Percentiles rank a stretch among this genome's conserved stretches.
Evolutionary conservation across 768 basidiomycete species (phyloP).

Genomic region (Aureoboletus auriporus): DNA sequence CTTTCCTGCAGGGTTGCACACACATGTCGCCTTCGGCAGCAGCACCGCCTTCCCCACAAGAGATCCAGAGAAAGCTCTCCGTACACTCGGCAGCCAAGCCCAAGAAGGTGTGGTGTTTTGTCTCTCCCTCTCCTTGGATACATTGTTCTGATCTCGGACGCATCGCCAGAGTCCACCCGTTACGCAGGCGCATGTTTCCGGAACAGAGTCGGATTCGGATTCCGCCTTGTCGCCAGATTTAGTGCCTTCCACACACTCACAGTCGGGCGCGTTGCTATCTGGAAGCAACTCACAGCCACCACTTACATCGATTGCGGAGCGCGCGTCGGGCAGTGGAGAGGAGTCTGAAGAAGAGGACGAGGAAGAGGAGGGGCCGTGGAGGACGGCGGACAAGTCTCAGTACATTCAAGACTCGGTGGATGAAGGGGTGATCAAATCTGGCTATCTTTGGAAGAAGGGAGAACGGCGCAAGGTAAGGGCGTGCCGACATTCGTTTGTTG

Average conservation of each 20-base stretch:
- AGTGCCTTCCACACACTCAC: constrained; percentile 32
- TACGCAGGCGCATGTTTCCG: constrained; percentile 46
- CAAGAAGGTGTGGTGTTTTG: constrained; percentile 37
- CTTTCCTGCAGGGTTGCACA: constrained; percentile 8
- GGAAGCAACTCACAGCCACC: constrained; percentile 44
- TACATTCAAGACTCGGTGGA: constrained; percentile 49
- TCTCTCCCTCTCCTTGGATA: neutral
- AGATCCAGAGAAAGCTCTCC: constrained; percentile 82
- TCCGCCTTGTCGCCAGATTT: constrained; percentile 58
- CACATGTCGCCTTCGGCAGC: constrained; percentile 27
- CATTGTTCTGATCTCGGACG: constrained; percentile 14
- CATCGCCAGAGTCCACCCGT: constrained; percentile 27
- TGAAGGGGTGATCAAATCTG: constrained; percentile 79
- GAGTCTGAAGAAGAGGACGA: constrained; percentile 76
- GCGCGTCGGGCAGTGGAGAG: constrained; percentile 64
- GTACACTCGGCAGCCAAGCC: constrained; percentile 60
- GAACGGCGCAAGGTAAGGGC: constrained; percentile 85
- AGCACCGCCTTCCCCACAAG: constrained; percentile 78
- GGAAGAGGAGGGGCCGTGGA: constrained; percentile 64
- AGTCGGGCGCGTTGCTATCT: constrained; percentile 31
- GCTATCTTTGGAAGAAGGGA: constrained; percentile 97
- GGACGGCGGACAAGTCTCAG: constrained; percentile 42
- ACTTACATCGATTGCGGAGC: constrained; percentile 75
- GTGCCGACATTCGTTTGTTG: neutral
- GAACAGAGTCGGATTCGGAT: constrained; percentile 87